Base-by-base conservation (phyloP, 2,329 filamentous ascomycete genomes). In the Verticillium zaregamsianum region DNA sequence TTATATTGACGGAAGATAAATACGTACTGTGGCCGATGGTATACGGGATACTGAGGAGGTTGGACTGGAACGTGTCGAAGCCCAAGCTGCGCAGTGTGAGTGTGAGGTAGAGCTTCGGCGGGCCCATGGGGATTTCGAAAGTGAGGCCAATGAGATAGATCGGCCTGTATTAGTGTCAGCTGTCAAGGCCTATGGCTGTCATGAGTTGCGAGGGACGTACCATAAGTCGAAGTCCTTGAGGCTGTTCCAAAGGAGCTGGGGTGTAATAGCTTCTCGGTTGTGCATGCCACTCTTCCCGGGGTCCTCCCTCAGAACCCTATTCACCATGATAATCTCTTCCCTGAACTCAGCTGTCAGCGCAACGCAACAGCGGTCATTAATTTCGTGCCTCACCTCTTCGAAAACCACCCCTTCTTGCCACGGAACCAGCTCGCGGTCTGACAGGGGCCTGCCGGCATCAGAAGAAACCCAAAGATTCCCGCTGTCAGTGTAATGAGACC, bases 311-410 rank as follows among this genome's bases (percentile, higher is more conserved):
- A 81, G 67, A 9, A 80, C 72, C 1, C 87, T 77, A 66, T 88
- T 89, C 45, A 88, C 83, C 2, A 89, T 79, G 62, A 89, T 88
- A 25, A 76, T 76, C 62, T 87, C 82, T 65, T 88, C 85, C 17
- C 81, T 72, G 20, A 57, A 8, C 3, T 1, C 40, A 23, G 20
- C n/a, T n/a, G 14, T 62, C 23, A 64, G 62, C 37, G 6, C 1
- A 15, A 17, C 2, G 5, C 7, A 17, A 17, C 2, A 11, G 11
- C 32, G 5, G 2, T 8, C 3, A 17, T 40, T 40, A 15, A 3
- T 1, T 1, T 39, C 7, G 6, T n/a, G 15, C 39, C 66, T 28
- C 65, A 72, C 70, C 71, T 80, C 55, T 86, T 82, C 3, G 68
- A 82, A 69, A 88, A 89, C 86, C 86, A 89, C 0, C 83, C 80